Evolutionary conservation across 352 stramenopile species (phyloP).

Genomic region (Phytophthora syringae): DNA sequence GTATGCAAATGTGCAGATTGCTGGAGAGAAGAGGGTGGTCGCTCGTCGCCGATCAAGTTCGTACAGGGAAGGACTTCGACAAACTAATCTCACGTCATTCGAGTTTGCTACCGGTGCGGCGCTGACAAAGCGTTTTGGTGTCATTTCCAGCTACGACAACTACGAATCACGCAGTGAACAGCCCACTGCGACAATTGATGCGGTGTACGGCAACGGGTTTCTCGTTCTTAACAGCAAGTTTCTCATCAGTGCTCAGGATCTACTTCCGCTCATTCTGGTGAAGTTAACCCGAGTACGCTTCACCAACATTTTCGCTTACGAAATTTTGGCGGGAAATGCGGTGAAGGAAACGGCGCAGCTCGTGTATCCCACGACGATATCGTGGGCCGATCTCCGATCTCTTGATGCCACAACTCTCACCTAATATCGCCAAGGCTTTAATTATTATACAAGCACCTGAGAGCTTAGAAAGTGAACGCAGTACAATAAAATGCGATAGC

Average conservation of each 20-base stretch:
- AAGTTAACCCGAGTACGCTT: conserved; percentile 43
- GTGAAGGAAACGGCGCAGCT: conserved; percentile 35
- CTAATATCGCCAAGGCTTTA: conserved; percentile 2
- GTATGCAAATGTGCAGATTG: background rate
- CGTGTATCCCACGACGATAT: conserved; percentile 40
- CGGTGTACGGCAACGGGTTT: conserved; percentile 49
- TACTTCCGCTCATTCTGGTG: conserved; percentile 42
- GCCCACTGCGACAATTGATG: conserved; percentile 35
- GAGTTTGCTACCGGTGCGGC: conserved; percentile 31
- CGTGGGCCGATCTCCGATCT: conserved; percentile 28
- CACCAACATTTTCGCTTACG: conserved; percentile 42
- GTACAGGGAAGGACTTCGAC: conserved; percentile 8
- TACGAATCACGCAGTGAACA: conserved; percentile 18
- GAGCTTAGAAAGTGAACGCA: too few relatives aligned
- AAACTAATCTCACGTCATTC: conserved; percentile 25
- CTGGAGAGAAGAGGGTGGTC: background rate
- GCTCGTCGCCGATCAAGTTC: conserved; percentile 5
- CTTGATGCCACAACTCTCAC: conserved; percentile 27
- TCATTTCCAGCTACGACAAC: conserved; percentile 34
- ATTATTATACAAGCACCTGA: too few relatives aligned
- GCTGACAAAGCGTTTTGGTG: conserved; percentile 27
- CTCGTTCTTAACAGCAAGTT: conserved; percentile 45
- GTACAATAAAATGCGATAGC: too few relatives aligned
- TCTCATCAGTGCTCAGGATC: conserved; percentile 37
- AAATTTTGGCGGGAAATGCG: conserved; percentile 14